These are phyloP conservation scores for Dendrobium huoshanense DNA, from an alignment of 106 monocot genomes.

Conservation along the genomic window DNA sequence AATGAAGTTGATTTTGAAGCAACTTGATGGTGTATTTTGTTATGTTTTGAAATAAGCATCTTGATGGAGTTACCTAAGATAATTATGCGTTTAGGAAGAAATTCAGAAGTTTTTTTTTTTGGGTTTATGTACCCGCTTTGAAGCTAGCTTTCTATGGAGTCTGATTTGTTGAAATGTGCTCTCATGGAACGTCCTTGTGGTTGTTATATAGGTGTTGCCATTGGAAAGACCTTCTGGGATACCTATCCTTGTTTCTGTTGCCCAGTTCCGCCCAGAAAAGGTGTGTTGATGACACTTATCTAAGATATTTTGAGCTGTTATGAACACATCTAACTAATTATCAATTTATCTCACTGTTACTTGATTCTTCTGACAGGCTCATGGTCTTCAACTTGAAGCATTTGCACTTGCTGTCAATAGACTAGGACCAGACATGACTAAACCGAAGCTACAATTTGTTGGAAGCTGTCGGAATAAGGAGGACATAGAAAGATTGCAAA, in stretches of 20 bases:
- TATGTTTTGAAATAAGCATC: slow-evolving; percentile 5
- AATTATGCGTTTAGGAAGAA: background rate
- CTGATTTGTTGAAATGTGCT: too few relatives aligned
- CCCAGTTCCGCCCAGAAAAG: slow-evolving; percentile 98
- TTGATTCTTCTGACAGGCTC: slow-evolving; percentile 46
- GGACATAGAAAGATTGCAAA: slow-evolving; percentile 68
- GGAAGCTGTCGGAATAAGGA: slow-evolving; percentile 85
- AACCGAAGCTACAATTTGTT: slow-evolving; percentile 86
- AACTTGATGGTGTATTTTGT: background rate
- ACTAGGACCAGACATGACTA: slow-evolving; percentile 35
- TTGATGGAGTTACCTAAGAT: background rate
- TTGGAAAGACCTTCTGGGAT: slow-evolving; percentile 46
- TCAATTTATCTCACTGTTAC: background rate
- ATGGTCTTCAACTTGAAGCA: slow-evolving; percentile 77
- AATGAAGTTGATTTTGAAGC: background rate
- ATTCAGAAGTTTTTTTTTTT: background rate
- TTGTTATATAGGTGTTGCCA: slow-evolving; percentile 49
- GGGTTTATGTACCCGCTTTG: background rate
- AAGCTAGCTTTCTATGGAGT: background rate
- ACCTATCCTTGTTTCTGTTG: slow-evolving; percentile 71
- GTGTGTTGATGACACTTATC: slow-evolving; percentile 18
- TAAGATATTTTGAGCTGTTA: background rate
- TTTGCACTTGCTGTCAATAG: slow-evolving; percentile 62
- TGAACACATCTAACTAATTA: background rate
- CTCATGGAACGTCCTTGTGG: background rate